Conservation (phyloP, 2,329 filamentous ascomycete genomes). For the Colletotrichum liaoningense region DNA sequence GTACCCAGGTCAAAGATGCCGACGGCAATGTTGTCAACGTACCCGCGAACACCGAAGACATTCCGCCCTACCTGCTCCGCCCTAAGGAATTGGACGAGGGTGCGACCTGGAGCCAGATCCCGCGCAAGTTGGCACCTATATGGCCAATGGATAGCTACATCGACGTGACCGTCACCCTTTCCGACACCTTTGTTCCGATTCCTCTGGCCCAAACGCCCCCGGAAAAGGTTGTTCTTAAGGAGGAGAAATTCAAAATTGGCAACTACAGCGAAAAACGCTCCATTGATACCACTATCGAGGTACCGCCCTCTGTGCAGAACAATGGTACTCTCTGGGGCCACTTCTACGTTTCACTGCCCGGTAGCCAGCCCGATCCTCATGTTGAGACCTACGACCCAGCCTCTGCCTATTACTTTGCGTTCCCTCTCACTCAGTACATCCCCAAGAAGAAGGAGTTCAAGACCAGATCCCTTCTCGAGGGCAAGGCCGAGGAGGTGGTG, state of each 20-base stretch:
- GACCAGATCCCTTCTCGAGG: conserved; percentile 85
- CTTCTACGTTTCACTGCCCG: conserved; percentile 86
- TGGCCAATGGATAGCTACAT: conserved; percentile 84
- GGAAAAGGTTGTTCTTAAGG: conserved; percentile 80
- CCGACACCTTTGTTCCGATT: conserved; percentile 76
- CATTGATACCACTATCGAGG: conserved; percentile 79
- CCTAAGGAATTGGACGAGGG: conserved; percentile 70
- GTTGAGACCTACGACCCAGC: conserved; percentile 77
- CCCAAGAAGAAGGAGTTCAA: conserved; percentile 91
- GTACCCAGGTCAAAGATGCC: conserved; percentile 61
- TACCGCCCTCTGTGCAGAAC: conserved; percentile 84
- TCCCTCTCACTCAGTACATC: conserved; percentile 89
- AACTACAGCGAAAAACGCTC: conserved; percentile 83
- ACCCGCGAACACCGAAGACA: conserved; percentile 63
- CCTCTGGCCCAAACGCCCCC: conserved; percentile 73
- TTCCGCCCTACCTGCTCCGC: conserved; percentile 74
- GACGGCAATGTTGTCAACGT: conserved; percentile 65
- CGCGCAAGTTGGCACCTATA: conserved; percentile 82
- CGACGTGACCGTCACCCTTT: conserved; percentile 88
- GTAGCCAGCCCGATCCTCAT: conserved; percentile 80
- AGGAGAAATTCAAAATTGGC: conserved; percentile 83
- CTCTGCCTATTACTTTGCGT: conserved; percentile 84
- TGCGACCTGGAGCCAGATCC: conserved; percentile 72
- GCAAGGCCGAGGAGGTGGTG: conserved; percentile 58
- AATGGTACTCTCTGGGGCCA: conserved; percentile 97